Percentiles rank a stretch among this genome's conserved stretches.
These are phyloP conservation scores for Aristolochia fimbriata DNA, from an alignment of 164 flowering plant species.

Conservation along the genomic window DNA sequence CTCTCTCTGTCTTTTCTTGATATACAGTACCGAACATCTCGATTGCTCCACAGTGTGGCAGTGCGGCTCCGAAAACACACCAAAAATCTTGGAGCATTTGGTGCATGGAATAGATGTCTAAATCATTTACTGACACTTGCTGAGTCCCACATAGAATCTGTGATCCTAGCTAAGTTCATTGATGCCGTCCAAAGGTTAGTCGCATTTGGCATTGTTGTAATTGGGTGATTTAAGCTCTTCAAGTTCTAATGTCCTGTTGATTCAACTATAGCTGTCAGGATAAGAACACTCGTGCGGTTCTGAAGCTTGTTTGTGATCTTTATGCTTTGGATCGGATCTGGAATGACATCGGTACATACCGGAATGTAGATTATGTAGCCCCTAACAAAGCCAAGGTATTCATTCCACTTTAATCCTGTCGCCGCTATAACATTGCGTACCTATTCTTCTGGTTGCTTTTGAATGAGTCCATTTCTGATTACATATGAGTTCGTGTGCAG, in stretches of 20 bases:
- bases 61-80: slow-evolving; percentile 73
- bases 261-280: slow-evolving; percentile 67
- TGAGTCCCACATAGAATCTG: slow-evolving; percentile 91
- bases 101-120: slow-evolving; percentile 98
- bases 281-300: slow-evolving; percentile 40
- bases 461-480: neutral
- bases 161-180: slow-evolving; percentile 80
- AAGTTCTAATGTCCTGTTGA: neutral
- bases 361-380: slow-evolving; percentile 92
- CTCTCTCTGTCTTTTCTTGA: slow-evolving; percentile 1
- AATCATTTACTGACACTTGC: slow-evolving; percentile 92
- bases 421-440: no score
- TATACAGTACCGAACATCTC: slow-evolving; percentile 85
- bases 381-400: slow-evolving; percentile 98
- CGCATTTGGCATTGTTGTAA: neutral
- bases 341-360: slow-evolving; percentile 96
- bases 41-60: slow-evolving; percentile 83
- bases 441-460: neutral
- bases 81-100: slow-evolving; percentile 77
- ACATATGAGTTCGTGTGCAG: slow-evolving; percentile 27
- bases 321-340: slow-evolving; percentile 92
- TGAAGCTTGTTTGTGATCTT: slow-evolving; percentile 88
- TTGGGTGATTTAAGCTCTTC: neutral
- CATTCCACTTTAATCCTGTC: neutral
- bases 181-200: slow-evolving; percentile 72